Evolutionary conservation across 2,329 filamentous ascomycete species (phyloP), one percentile per base, ranked within the genome.

Genomic region (Xylaria sp.): DNA sequence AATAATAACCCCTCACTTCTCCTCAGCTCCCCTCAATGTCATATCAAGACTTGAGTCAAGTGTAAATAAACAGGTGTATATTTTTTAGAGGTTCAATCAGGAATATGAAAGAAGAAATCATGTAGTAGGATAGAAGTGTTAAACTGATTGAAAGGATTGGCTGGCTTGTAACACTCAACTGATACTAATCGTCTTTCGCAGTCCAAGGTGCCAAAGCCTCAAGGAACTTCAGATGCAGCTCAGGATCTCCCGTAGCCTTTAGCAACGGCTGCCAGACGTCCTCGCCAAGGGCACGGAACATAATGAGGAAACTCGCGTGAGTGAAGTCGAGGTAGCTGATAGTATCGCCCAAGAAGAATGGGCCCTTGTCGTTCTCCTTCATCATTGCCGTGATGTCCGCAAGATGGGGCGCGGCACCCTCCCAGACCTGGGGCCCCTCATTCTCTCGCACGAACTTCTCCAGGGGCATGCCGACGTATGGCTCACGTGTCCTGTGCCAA

Each of bases 311-410:
- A 11, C 81, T 81, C 0, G 84, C 84, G 74, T 88, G 85, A 2
- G 88, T 80, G 64, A 92, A 87, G 75, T 90, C 89, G 4, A 84
- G 85, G 76, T 87, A 91, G 44, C 82, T 83, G 4, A 84, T 80
- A 67, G 82, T 83, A 56, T 84, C 78, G 0, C 91, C 91, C 68
- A 86, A 58, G 63, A 92, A 88, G 75, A 87, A 92, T 0, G 87
- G 87, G 0, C 91, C 90, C 0, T 84, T 82, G 0, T 80, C 75
- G 44, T 85, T 85, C 78, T 89, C 85, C 72, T 84, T 84, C 70
- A 92, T 74, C 63, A 88, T 71, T 1, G 76, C 81, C 57, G 83
- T 82, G 1, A 81, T 72, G 54, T 80, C 76, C 7, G 72, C 71
- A 9, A 85, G 23, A 2, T 71, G 58, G 0, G 79, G 75, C 66